Base-by-base conservation (phyloP, 371 early-diverging fungal species). In the Mycotypha africana region DNA sequence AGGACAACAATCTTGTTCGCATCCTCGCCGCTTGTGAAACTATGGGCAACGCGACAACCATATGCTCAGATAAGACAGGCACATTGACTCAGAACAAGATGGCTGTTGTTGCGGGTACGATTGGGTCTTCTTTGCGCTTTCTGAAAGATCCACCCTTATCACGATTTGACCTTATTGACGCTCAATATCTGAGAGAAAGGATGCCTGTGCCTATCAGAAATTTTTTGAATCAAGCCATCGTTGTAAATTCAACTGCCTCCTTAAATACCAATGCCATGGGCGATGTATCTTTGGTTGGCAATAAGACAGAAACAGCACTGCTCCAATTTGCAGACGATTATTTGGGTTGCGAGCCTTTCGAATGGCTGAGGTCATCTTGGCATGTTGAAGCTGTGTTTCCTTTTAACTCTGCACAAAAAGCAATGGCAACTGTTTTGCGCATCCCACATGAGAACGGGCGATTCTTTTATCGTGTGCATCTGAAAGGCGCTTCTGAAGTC, bases 31-130 rank as follows among this genome's bases (percentile, higher is more conserved):
- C 96, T 6, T 95, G 96, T 57, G 96, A 95, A 66, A 92, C 91
- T 25, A 93, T 93, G 93, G 92, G 93, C 5, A 87, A 85, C 55
- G 93, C 93, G 1, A 93, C 93, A 6, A 89, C 89, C 6, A 77
- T 95, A 28, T 93, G 93, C 60, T 86, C 88, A 10, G 93, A 95
- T 62, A 92, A 93, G 60, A 92, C 93, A 6, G 93, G 93, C 15
- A 93, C 93, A 3, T 63, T 93, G 17, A 93, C 93, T 0, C 86
- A 88, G 47, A 93, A 95, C 70, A 75, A 77, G 20, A 93, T 95
- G 93, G 83, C 88, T 0, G 87, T 92, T 6, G 93, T 92, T 0
- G 79, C 78, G 5, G 87, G 81, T 12, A 74, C 76, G 0, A 48
- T 83, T 32, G 82, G 84, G 4, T 65, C 65, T 7, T 70, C 67